Percentiles rank a stretch among this genome's conserved stretches.
Conservation (phyloP, 129 eudicot species). For the Flaveria sonorensis region DNA sequence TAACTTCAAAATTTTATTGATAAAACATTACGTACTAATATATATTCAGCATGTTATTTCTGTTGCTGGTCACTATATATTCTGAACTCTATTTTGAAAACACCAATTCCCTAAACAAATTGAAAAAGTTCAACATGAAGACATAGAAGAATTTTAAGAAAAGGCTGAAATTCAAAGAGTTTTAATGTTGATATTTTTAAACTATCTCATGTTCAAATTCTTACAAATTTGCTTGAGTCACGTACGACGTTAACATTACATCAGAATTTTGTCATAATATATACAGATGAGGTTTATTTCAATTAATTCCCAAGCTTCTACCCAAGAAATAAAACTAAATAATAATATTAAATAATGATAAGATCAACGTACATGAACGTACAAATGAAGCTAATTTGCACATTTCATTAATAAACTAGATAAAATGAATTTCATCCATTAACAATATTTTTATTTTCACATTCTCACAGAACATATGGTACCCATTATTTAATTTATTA, state of each 20-base stretch:
- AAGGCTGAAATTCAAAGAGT: too few species aligned
- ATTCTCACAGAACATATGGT: slow-evolving; percentile 31
- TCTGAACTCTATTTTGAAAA: too few species aligned
- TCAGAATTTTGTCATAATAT: neutral
- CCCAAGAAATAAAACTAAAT: neutral
- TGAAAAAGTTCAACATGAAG: too few species aligned
- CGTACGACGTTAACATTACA: neutral
- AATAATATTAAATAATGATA: too few species aligned
- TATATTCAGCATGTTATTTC: too few species aligned
- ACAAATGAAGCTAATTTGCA: neutral
- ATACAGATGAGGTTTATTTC: neutral
- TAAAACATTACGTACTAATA: too few species aligned
- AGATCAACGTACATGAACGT: neutral
- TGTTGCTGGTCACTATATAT: too few species aligned
- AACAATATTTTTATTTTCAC: slow-evolving; percentile 14
- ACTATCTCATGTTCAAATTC: neutral
- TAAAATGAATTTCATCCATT: neutral
- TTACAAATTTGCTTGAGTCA: neutral
- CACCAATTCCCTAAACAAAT: too few species aligned
- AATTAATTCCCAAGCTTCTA: neutral
- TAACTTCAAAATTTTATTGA: too few species aligned
- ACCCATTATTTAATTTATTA: slow-evolving; percentile 34
- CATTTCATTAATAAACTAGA: neutral
- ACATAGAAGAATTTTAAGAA: too few species aligned
- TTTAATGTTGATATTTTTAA: too few species aligned